phyloP scores from a whole-genome alignment of 2,329 filamentous ascomycete species.

The Hymenoscyphus linearis region DNA sequence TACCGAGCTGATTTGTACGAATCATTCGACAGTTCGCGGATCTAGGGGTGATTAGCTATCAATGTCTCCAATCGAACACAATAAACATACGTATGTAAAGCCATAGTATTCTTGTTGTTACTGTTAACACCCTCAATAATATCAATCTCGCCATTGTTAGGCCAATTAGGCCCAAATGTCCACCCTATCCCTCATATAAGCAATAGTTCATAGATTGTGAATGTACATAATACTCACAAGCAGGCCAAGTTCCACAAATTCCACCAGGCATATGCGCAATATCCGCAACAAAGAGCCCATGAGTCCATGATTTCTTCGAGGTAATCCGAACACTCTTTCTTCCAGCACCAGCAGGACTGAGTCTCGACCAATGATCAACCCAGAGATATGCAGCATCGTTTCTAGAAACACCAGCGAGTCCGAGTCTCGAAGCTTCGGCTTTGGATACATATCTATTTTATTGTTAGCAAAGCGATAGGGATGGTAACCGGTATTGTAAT shows the following conservation, averaged over 20 bases:
- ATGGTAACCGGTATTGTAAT: conserved; percentile 44
- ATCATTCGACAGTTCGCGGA: conserved; percentile 23
- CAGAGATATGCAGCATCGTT: conserved; percentile 59
- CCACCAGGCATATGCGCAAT: conserved; percentile 67
- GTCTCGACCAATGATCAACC: conserved; percentile 54
- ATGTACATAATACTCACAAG: conserved; percentile 38
- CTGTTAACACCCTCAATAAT: conserved; percentile 53
- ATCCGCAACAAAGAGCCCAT: conserved; percentile 66
- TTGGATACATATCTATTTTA: conserved; percentile 46
- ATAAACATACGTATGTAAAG: conserved; percentile 52
- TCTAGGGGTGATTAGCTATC: neutral
- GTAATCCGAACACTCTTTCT: conserved; percentile 61
- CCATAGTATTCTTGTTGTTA: conserved; percentile 52
- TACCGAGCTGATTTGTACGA: conserved; percentile 32
- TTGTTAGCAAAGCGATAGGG: conserved; percentile 41
- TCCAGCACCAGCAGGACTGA: conserved; percentile 41
- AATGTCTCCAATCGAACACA: neutral
- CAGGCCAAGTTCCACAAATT: conserved; percentile 69
- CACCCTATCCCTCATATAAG: conserved; percentile 32
- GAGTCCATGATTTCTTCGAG: conserved; percentile 56
- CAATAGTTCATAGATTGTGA: neutral
- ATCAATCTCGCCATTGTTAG: conserved; percentile 53
- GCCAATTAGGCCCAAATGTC: conserved; percentile 53
- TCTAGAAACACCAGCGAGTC: conserved; percentile 35
- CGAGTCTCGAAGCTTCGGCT: conserved; percentile 24